Evolutionary conservation across 208 protist genomes (phyloP).

Genomic region (Leishmania braziliensis): DNA sequence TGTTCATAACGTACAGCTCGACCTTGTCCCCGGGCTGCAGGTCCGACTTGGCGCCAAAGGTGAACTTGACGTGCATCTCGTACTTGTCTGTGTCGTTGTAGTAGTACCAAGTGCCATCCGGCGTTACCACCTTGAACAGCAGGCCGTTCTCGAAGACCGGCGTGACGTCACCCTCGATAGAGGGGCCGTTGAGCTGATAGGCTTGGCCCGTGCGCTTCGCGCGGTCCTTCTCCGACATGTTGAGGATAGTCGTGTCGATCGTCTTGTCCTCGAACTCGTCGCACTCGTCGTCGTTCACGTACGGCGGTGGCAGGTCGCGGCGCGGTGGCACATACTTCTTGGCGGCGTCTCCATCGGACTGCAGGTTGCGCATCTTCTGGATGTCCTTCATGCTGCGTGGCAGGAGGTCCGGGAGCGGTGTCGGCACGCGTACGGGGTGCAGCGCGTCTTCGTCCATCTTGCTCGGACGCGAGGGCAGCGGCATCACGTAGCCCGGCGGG

Average conservation of each 20-base stretch:
- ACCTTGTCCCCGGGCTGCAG: constrained; percentile 59
- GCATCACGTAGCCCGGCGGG: constrained; percentile 50
- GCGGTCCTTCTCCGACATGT: constrained; percentile 46
- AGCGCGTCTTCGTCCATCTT: constrained; percentile 58
- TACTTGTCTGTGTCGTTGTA: constrained; percentile 89
- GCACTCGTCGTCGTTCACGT: constrained; percentile 83
- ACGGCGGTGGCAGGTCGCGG: constrained; percentile 62
- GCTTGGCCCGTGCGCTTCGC: constrained; percentile 10
- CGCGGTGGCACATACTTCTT: constrained; percentile 62
- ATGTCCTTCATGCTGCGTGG: constrained; percentile 77
- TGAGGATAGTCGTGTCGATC: constrained; percentile 51
- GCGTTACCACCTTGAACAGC: constrained; percentile 68
- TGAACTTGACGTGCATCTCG: constrained; percentile 83
- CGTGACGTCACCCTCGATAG: constrained; percentile 50
- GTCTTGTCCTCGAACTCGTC: constrained; percentile 85
- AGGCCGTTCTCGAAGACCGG: constrained; percentile 68
- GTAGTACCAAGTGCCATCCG: constrained; percentile 72
- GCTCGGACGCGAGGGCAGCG: constrained; percentile 29
- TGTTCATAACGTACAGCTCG: constrained; percentile 60
- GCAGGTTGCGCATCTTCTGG: constrained; percentile 60
- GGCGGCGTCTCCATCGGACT: constrained; percentile 53
- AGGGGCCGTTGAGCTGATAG: constrained; percentile 54
- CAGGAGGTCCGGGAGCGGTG: constrained; percentile 71
- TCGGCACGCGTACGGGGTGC: constrained; percentile 53
- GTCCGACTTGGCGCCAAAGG: constrained; percentile 67